Evolutionary conservation across 2,329 filamentous ascomycete genomes (phyloP).

Genomic region (Colletotrichum eremochloae): DNA sequence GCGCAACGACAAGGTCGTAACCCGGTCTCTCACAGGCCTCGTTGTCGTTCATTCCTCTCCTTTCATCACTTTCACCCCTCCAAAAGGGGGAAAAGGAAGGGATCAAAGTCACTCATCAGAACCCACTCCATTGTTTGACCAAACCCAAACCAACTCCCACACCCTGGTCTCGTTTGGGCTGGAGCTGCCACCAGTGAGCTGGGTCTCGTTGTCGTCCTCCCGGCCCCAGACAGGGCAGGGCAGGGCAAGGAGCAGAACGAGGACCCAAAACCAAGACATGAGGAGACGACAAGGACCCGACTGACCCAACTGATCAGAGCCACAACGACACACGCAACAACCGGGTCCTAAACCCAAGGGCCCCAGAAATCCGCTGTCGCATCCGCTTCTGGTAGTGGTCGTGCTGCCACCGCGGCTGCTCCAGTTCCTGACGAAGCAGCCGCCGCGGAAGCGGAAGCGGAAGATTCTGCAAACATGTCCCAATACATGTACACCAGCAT

Average conservation of each 20-base stretch:
- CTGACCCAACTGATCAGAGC: constrained; percentile 22
- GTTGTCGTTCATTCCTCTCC: neutral
- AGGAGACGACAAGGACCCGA: constrained; percentile 31
- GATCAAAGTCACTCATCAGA: constrained; percentile 10
- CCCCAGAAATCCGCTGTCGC: constrained; percentile 15
- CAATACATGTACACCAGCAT: constrained; percentile 44
- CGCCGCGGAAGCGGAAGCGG: constrained; percentile 20
- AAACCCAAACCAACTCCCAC: constrained; percentile 9
- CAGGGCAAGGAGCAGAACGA: constrained; percentile 14
- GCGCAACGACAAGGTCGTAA: neutral
- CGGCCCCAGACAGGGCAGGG: constrained; percentile 36
- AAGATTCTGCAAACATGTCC: constrained; percentile 40
- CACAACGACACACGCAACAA: constrained; percentile 10
- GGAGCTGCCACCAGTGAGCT: constrained; percentile 31
- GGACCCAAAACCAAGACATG: constrained; percentile 24
- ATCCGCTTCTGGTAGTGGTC: neutral
- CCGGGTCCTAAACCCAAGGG: constrained; percentile 13
- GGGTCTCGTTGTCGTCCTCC: constrained; percentile 35
- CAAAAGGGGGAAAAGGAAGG: neutral
- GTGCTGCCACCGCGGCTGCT: neutral
- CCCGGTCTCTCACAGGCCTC: neutral
- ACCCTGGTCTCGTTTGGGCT: constrained; percentile 21
- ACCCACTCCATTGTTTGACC: constrained; percentile 13
- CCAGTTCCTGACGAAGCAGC: constrained; percentile 13
- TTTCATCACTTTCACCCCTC: constrained; percentile 2